Conservation (phyloP, 1,284 basidiomycete species). For the Ustilago lituana region DNA sequence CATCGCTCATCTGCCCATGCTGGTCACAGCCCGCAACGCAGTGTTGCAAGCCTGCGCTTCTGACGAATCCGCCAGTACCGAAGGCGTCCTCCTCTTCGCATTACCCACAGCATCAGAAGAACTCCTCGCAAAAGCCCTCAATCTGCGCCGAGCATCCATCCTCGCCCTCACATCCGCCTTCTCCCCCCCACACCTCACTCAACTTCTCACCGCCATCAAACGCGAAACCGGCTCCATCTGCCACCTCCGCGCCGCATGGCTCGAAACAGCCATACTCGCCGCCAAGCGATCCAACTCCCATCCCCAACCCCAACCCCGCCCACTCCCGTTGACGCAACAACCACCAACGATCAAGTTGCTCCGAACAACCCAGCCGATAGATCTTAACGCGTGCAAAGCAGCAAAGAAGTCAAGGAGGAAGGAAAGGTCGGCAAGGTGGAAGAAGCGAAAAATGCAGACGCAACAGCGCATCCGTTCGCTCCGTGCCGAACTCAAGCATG, state of each 20-base stretch:
- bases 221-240: slow-evolving; percentile 22
- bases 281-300: slow-evolving; percentile 6
- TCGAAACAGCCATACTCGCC: slow-evolving; percentile 29
- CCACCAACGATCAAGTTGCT: slow-evolving; percentile 36
- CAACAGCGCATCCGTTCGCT: slow-evolving; percentile 16
- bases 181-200: background rate
- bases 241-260: slow-evolving; percentile 25
- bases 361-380: slow-evolving; percentile 33
- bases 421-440: slow-evolving; percentile 23
- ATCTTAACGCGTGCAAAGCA: slow-evolving; percentile 37
- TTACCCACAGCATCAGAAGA: slow-evolving; percentile 30
- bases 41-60: slow-evolving; percentile 7
- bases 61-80: background rate
- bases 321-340: slow-evolving; percentile 4
- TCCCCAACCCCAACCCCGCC: background rate
- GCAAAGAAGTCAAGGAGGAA: slow-evolving; percentile 26
- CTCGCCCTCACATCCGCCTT: slow-evolving; percentile 31
- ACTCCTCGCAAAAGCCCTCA: slow-evolving; percentile 26
- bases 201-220: slow-evolving; percentile 7
- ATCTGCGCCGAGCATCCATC: slow-evolving; percentile 16
- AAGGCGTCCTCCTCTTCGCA: slow-evolving; percentile 23
- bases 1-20: slow-evolving; percentile 42
- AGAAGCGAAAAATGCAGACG: slow-evolving; percentile 18
- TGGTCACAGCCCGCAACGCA: slow-evolving; percentile 33
- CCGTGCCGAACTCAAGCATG: slow-evolving; percentile 9